Conservation (phyloP, 345 rosid species). For the Brassica cretica region DNA sequence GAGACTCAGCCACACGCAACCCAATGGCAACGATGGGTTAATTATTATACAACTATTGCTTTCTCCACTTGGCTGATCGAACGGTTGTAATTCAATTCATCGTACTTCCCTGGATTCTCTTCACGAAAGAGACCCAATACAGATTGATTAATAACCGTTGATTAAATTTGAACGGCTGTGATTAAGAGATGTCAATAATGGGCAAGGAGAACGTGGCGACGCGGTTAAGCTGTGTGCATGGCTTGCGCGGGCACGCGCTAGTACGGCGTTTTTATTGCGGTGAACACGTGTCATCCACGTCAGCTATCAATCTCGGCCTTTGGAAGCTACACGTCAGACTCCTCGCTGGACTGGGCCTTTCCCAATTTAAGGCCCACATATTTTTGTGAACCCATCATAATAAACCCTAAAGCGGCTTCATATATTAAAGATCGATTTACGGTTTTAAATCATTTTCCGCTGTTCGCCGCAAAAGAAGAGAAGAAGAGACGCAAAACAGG, state of each 20-base stretch:
- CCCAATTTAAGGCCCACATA: background rate
- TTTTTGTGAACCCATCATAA: background rate
- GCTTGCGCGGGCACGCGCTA: slow-evolving; percentile 43
- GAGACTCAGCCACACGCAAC: background rate
- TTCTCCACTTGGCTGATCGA: background rate
- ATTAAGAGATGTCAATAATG: background rate
- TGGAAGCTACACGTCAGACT: slow-evolving; percentile 8
- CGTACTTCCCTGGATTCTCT: background rate
- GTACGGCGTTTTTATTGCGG: background rate
- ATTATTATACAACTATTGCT: too few species aligned
- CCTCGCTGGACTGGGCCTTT: slow-evolving; percentile 20
- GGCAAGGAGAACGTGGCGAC: slow-evolving; percentile 46
- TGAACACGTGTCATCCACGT: slow-evolving; percentile 24
- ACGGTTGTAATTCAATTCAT: slow-evolving; percentile 15
- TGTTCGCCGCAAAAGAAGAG: slow-evolving; percentile 17
- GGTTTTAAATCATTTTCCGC: background rate
- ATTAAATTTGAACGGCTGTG: background rate
- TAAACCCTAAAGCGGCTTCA: background rate
- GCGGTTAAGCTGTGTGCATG: slow-evolving; percentile 47
- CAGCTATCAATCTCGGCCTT: background rate
- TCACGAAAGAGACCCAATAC: background rate
- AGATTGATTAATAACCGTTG: slow-evolving; percentile 23
- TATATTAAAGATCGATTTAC: background rate
- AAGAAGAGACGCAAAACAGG: background rate
- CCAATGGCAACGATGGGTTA: background rate